Evolutionary conservation across 169 alveolate species (phyloP).

Genomic region (Miamiensis avidus): DNA sequence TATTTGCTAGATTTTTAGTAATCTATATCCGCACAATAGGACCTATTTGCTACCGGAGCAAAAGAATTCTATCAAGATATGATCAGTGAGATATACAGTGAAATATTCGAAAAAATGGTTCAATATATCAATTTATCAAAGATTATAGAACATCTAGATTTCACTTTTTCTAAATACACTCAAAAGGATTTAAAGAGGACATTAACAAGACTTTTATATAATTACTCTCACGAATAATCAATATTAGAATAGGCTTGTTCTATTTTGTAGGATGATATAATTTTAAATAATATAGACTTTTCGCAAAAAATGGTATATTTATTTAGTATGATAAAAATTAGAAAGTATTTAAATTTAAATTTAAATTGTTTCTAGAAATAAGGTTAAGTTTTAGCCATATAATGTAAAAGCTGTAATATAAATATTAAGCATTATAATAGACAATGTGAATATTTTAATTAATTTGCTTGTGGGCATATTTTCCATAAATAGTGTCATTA

Average conservation of each 20-base stretch:
- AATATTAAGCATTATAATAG: too few relatives aligned
- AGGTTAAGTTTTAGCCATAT: neutral
- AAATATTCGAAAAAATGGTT: neutral
- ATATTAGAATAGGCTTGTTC: neutral
- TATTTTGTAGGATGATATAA: neutral
- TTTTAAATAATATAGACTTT: too few relatives aligned
- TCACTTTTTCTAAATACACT: neutral
- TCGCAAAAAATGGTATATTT: neutral
- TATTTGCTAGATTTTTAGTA: neutral
- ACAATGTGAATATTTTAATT: too few relatives aligned
- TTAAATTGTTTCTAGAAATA: neutral
- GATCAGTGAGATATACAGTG: neutral
- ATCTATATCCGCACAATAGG: neutral
- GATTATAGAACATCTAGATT: neutral
- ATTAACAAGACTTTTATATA: neutral
- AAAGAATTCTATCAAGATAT: neutral
- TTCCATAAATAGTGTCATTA: neutral
- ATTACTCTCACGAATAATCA: neutral
- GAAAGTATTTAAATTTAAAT: too few relatives aligned
- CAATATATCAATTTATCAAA: too few relatives aligned
- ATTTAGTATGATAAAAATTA: too few relatives aligned
- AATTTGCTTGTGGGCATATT: neutral
- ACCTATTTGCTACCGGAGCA: neutral
- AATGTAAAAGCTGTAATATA: neutral
- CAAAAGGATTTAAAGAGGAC: neutral